Evolutionary conservation across 1,284 basidiomycete genomes (phyloP).

Genomic region (Takashimella tepidaria): DNA sequence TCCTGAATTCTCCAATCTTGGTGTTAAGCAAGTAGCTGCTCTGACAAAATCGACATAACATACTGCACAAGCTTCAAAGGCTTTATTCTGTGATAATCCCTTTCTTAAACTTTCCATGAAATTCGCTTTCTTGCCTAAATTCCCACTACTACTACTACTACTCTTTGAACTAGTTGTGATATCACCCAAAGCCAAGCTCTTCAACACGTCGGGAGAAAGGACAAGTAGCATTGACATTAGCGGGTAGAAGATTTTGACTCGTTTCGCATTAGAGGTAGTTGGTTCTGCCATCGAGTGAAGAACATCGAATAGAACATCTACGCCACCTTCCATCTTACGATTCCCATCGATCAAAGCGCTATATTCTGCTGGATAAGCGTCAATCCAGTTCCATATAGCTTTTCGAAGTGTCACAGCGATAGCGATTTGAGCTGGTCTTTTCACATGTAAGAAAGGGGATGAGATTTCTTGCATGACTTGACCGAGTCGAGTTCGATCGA

Average conservation of each 20-base stretch:
- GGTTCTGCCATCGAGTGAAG: conserved; percentile 58
- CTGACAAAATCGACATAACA: conserved; percentile 77
- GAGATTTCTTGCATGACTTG: conserved; percentile 60
- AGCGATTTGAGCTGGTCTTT: conserved; percentile 65
- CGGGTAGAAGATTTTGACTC: conserved; percentile 65
- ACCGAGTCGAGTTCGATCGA: conserved; percentile 43
- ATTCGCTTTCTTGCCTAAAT: conserved; percentile 46
- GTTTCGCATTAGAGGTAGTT: conserved; percentile 34
- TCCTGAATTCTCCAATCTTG: conserved; percentile 55
- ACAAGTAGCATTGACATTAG: conserved; percentile 71
- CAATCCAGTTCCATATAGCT: conserved; percentile 90
- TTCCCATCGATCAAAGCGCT: conserved; percentile 60
- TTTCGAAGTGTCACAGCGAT: conserved; percentile 69
- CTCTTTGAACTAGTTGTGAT: conserved; percentile 21
- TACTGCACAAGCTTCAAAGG: conserved; percentile 47
- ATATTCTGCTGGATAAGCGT: conserved; percentile 73
- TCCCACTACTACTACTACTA: conserved; percentile 31
- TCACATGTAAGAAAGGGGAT: conserved; percentile 77
- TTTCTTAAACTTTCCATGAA: conserved; percentile 49
- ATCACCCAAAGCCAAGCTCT: conserved; percentile 47
- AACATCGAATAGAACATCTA: conserved; percentile 76
- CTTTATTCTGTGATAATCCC: conserved; percentile 30
- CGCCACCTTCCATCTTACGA: conserved; percentile 68
- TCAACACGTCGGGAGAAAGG: conserved; percentile 69
- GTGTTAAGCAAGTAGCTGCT: conserved; percentile 65